Percentiles rank a stretch among this genome's conserved stretches.
phyloP scores from a whole-genome alignment of 2,329 filamentous ascomycete genomes.

The Metarhizium humberi region DNA sequence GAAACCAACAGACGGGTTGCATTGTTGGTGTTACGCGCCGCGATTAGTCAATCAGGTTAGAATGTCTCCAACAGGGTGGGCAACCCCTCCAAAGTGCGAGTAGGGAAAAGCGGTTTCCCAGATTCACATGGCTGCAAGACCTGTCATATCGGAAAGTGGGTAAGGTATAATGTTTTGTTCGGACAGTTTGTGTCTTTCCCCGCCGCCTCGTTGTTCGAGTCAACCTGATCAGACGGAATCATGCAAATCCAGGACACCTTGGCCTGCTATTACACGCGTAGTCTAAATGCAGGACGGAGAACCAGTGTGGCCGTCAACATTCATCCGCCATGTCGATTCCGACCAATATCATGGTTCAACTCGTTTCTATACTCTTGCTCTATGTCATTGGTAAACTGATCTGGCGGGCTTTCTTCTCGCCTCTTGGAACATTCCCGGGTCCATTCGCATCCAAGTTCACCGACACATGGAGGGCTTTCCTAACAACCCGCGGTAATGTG shows the following conservation, averaged over 20 bases:
- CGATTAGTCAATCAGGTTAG: too few relatives aligned
- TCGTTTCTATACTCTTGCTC: neutral
- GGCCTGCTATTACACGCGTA: neutral
- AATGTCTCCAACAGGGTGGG: too few relatives aligned
- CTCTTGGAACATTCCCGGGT: conserved; percentile 8
- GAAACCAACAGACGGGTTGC: too few relatives aligned
- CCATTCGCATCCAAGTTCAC: conserved; percentile 8
- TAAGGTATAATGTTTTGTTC: too few relatives aligned
- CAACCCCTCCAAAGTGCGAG: too few relatives aligned
- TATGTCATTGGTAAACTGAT: neutral
- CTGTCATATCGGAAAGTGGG: too few relatives aligned
- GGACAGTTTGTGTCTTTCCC: too few relatives aligned
- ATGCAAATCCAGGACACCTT: neutral
- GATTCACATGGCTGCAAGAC: too few relatives aligned
- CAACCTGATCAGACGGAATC: neutral
- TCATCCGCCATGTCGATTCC: conserved; percentile 1
- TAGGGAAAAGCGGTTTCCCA: too few relatives aligned
- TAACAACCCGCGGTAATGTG: conserved; percentile 6
- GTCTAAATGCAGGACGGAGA: neutral
- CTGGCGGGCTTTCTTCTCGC: conserved; percentile 7
- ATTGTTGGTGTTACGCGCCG: too few relatives aligned
- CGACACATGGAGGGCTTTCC: conserved; percentile 8
- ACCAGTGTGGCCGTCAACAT: neutral
- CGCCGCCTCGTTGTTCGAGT: too few relatives aligned
- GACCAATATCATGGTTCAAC: neutral